Evolutionary conservation across 139 green algal species (phyloP).

Genomic region (Closterium sp.): DNA sequence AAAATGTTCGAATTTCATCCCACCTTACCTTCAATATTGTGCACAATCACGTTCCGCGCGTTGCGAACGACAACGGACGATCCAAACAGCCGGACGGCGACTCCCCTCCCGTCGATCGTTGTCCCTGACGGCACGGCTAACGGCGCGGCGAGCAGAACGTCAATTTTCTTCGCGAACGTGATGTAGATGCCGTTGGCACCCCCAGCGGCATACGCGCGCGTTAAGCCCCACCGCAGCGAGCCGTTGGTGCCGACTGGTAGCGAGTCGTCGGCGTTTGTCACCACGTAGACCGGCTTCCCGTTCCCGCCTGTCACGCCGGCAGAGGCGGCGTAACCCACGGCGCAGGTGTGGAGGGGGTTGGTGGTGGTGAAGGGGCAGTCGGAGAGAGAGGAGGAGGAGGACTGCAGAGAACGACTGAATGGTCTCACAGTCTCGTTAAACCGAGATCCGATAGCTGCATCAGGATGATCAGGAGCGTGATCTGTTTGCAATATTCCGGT

Average conservation of each 20-base stretch:
- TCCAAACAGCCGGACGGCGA: background rate
- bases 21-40: slow-evolving; percentile 19
- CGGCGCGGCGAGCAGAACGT: background rate
- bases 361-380: background rate
- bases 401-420: background rate
- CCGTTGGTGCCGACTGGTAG: background rate
- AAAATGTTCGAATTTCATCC: too few species aligned
- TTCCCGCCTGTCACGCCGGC: background rate
- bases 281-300: background rate
- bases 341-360: slow-evolving; percentile 16
- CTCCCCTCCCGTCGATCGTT: slow-evolving; percentile 15
- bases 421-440: background rate
- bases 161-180: background rate
- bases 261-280: background rate
- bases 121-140: background rate
- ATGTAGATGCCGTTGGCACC: slow-evolving; percentile 2
- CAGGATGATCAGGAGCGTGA: background rate
- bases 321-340: background rate
- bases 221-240: slow-evolving; percentile 2
- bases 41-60: background rate
- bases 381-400: background rate
- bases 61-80: background rate
- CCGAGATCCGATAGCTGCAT: background rate
- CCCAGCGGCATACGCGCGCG: background rate
- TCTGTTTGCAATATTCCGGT: background rate